These are phyloP conservation scores for Aspergillus spinulosporus DNA, from an alignment of 2,329 filamentous ascomycete species.

Conservation along the genomic window DNA sequence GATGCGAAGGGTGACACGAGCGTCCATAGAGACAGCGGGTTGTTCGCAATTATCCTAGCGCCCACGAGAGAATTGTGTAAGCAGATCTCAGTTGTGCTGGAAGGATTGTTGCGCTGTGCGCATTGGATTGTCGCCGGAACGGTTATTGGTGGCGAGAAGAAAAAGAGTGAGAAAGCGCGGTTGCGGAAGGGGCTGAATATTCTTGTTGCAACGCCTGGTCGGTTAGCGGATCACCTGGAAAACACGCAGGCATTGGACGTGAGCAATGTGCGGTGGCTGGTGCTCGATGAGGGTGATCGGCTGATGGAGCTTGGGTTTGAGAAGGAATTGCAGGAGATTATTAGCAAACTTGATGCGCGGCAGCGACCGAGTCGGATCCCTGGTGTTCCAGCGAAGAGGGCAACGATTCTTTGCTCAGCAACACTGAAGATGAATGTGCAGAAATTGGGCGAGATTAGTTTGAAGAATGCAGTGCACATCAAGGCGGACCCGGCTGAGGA, in stretches of 20 bases:
- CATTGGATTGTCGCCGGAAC: constrained; percentile 94
- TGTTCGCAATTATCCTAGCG: constrained; percentile 92
- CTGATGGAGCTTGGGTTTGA: constrained; percentile 98
- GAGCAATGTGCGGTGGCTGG: constrained; percentile 85
- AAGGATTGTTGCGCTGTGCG: constrained; percentile 80
- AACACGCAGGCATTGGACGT: constrained; percentile 89
- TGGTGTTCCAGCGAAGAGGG: constrained; percentile 68
- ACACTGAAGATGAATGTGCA: constrained; percentile 99
- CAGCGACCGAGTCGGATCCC: constrained; percentile 63
- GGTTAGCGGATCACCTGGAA: constrained; percentile 86
- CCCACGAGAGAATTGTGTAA: constrained; percentile 93
- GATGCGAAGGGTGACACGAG: constrained; percentile 47
- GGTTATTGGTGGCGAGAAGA: constrained; percentile 71
- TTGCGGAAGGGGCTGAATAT: constrained; percentile 94
- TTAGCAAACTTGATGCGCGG: constrained; percentile 72
- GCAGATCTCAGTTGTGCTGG: constrained; percentile 85
- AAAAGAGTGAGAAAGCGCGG: constrained; percentile 85
- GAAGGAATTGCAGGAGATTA: constrained; percentile 84
- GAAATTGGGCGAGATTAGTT: constrained; percentile 86
- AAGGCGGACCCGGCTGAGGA: constrained; percentile 63
- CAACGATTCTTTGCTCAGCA: constrained; percentile 90
- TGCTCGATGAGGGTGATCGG: constrained; percentile 95
- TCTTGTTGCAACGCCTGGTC: constrained; percentile 87
- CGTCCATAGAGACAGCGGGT: constrained; percentile 79
- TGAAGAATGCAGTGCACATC: constrained; percentile 89